Evolutionary conservation across 2,329 filamentous ascomycete species (phyloP).

Genomic region (Plenodomus tracheiphilus): DNA sequence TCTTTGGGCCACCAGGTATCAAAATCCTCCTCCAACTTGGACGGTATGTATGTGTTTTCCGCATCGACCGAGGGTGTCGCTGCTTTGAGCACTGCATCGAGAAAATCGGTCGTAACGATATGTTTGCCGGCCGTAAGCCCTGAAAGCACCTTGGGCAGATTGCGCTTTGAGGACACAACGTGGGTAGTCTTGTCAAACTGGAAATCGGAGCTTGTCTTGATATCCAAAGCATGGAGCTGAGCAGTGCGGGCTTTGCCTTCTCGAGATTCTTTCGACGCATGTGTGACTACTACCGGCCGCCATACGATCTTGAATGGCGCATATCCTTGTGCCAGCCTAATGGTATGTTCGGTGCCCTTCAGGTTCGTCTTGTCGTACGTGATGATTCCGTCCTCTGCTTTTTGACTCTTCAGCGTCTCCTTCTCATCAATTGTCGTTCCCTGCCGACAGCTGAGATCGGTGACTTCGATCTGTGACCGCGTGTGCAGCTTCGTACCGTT

Average conservation of each 20-base stretch:
- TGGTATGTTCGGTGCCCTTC: conserved; percentile 56
- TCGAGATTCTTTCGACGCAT: conserved; percentile 72
- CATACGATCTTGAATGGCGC: conserved; percentile 72
- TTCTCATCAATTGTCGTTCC: conserved; percentile 79
- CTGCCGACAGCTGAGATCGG: conserved; percentile 77
- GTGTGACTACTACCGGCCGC: conserved; percentile 79
- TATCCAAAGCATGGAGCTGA: conserved; percentile 79
- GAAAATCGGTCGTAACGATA: conserved; percentile 73
- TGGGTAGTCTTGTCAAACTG: conserved; percentile 75
- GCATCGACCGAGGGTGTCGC: conserved; percentile 48
- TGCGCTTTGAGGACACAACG: conserved; percentile 85
- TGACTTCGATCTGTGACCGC: conserved; percentile 71
- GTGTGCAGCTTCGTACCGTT: conserved; percentile 67
- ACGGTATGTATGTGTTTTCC: conserved; percentile 55
- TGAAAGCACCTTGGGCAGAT: conserved; percentile 84
- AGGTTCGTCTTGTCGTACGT: conserved; percentile 29
- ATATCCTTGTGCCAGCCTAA: conserved; percentile 73
- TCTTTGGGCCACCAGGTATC: conserved; percentile 77
- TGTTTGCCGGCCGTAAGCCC: conserved; percentile 79
- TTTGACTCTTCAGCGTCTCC: conserved; percentile 64
- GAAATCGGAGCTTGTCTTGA: conserved; percentile 81
- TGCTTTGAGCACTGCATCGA: conserved; percentile 70
- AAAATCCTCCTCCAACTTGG: conserved; percentile 77
- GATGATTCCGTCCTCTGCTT: conserved; percentile 43
- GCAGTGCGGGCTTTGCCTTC: conserved; percentile 54